Conservation (phyloP, 148 eudicot genomes). For the Agrostemma githago region DNA sequence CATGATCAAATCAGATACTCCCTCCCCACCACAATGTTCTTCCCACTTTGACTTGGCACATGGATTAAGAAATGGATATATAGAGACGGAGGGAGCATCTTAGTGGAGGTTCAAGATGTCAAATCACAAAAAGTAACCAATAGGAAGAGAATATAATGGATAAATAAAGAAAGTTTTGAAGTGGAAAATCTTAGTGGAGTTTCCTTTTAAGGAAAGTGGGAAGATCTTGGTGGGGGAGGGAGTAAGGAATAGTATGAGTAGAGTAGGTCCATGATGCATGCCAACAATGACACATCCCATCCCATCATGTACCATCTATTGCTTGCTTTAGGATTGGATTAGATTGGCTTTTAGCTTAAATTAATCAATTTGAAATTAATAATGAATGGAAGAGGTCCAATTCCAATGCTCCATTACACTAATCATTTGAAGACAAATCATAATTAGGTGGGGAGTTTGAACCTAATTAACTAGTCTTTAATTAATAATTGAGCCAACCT, state of each 20-base stretch:
- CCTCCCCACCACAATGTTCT: no score
- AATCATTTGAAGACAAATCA: conserved; percentile 19
- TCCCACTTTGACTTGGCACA: no score
- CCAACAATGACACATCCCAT: conserved; percentile 24
- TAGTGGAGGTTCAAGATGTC: no score
- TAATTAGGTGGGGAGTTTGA: conserved; percentile 25
- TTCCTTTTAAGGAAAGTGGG: no score
- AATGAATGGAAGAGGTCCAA: background rate
- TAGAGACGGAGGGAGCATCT: no score
- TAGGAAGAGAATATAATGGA: no score
- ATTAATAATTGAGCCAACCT: conserved; percentile 26
- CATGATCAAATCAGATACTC: conserved; percentile 17
- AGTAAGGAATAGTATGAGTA: no score
- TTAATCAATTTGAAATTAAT: background rate
- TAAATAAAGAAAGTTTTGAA: no score
- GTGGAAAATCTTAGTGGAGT: no score
- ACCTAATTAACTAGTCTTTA: background rate
- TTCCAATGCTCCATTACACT: background rate
- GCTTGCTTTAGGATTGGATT: background rate
- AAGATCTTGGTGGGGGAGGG: no score
- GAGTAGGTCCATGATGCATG: conserved; percentile 22
- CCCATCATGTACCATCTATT: background rate
- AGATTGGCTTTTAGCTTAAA: background rate
- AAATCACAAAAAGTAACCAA: no score
- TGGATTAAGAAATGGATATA: no score